phyloP scores from a whole-genome alignment of 148 eudicot species.

The Chenopodium suecicum region DNA sequence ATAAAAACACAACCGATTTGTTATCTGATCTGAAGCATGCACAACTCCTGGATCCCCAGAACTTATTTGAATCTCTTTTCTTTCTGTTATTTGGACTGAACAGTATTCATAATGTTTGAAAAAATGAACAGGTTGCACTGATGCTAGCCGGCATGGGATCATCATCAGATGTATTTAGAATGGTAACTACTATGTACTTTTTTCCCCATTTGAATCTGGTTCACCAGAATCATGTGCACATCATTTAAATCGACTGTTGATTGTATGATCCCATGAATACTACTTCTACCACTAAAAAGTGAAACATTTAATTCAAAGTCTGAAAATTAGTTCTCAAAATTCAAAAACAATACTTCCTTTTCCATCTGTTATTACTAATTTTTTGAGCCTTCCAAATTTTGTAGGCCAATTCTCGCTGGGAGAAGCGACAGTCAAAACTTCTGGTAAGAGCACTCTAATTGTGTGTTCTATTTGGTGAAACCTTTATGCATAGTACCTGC shows the following conservation, averaged over 20 bases:
- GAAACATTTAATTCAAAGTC: neutral
- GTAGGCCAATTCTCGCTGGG: slow-evolving; percentile 92
- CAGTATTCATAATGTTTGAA: neutral
- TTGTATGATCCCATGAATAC: neutral
- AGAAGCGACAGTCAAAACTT: slow-evolving; percentile 78
- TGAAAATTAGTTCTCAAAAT: too few species aligned
- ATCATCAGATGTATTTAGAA: slow-evolving; percentile 79
- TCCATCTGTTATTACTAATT: neutral
- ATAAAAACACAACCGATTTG: neutral
- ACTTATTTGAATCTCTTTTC: too few species aligned
- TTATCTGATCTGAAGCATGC: neutral
- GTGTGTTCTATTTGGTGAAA: neutral
- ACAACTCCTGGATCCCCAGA: too few species aligned
- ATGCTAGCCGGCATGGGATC: slow-evolving; percentile 98
- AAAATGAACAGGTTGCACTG: slow-evolving; percentile 67
- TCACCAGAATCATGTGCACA: neutral
- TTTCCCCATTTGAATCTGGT: neutral
- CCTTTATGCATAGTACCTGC: neutral
- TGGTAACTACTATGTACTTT: slow-evolving; percentile 42
- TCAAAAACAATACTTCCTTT: too few species aligned
- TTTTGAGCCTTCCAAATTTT: neutral
- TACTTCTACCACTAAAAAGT: neutral
- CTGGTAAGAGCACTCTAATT: slow-evolving; percentile 50
- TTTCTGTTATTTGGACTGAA: slow-evolving; percentile 5
- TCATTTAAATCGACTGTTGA: neutral